Conservation (phyloP, 805 yeast species). For the Yamadazyma sp. region DNA sequence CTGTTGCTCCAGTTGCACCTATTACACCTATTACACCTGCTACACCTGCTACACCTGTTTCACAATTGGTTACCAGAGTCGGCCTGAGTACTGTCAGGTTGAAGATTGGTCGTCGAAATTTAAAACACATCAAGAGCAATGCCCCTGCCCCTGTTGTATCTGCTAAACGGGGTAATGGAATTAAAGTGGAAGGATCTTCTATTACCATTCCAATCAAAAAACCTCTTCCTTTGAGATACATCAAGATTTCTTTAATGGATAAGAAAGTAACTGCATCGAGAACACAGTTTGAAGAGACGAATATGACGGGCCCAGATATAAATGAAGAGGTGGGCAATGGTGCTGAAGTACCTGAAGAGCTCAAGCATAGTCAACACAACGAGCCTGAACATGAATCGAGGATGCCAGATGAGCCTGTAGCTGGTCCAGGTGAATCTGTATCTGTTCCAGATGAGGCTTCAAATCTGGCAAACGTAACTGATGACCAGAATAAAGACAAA, state of each 20-base stretch:
- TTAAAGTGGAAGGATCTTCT: slow-evolving; percentile 9
- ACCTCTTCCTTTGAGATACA: slow-evolving; percentile 30
- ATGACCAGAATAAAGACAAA: no score
- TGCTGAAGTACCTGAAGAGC: no score
- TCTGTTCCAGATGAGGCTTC: no score
- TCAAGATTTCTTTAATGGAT: slow-evolving; percentile 37
- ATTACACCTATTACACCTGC: neutral
- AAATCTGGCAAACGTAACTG: no score
- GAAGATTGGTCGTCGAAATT: slow-evolving; percentile 2
- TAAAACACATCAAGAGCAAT: neutral
- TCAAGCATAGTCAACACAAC: no score
- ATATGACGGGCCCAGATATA: neutral
- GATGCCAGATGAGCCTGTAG: no score
- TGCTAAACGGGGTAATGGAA: slow-evolving; percentile 7
- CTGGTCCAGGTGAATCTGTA: no score
- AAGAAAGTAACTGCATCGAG: slow-evolving; percentile 40
- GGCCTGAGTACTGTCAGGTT: slow-evolving; percentile 1
- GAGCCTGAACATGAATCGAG: no score
- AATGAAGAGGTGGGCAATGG: neutral
- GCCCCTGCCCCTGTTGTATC: neutral
- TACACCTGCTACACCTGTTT: neutral
- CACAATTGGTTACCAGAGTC: slow-evolving; percentile 5
- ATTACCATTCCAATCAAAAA: slow-evolving; percentile 11
- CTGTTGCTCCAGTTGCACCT: slow-evolving; percentile 1
- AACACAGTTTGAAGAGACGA: slow-evolving; percentile 31